Percentiles rank a stretch among this genome's conserved stretches.
These are phyloP conservation scores for Cyberlindnera suaveolens DNA, from an alignment of 805 yeast species.

Conservation along the genomic window DNA sequence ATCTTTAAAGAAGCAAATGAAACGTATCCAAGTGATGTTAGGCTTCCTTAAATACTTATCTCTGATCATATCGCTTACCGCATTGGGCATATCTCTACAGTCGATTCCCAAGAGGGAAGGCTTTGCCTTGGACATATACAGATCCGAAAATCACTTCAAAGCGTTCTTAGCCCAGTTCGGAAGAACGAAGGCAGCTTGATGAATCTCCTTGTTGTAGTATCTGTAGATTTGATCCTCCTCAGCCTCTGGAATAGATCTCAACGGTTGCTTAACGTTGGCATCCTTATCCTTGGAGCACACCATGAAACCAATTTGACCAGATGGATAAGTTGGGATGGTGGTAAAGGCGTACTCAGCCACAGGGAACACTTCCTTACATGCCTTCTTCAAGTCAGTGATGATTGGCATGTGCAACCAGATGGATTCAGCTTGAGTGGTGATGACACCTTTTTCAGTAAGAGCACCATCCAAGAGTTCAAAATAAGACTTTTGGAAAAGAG, in stretches of 20 bases:
- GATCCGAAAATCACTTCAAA: constrained; percentile 4
- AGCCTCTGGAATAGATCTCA: constrained; percentile 55
- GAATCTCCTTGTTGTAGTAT: constrained; percentile 82
- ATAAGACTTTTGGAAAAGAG: constrained; percentile 88
- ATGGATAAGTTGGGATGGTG: constrained; percentile 93
- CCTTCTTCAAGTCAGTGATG: constrained; percentile 74
- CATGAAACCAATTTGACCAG: constrained; percentile 98
- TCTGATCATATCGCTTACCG: no score
- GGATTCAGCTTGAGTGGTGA: constrained; percentile 90
- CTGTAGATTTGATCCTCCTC: constrained; percentile 61
- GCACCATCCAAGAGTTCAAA: constrained; percentile 80
- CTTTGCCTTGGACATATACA: background rate
- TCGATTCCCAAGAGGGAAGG: no score
- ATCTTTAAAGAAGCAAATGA: background rate
- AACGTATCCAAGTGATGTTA: background rate
- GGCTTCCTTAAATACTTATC: no score
- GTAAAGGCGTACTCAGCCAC: constrained; percentile 87
- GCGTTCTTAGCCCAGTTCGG: constrained; percentile 79
- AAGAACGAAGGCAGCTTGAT: constrained; percentile 81
- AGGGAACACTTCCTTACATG: constrained; percentile 82
- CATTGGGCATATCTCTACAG: no score
- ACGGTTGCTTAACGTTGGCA: constrained; percentile 62
- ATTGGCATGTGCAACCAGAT: constrained; percentile 88
- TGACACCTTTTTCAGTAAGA: constrained; percentile 88
- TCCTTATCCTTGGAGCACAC: constrained; percentile 75